These are phyloP conservation scores for Cystobasidium sp. DNA, from an alignment of 1,284 basidiomycete species.

Conservation along the genomic window DNA sequence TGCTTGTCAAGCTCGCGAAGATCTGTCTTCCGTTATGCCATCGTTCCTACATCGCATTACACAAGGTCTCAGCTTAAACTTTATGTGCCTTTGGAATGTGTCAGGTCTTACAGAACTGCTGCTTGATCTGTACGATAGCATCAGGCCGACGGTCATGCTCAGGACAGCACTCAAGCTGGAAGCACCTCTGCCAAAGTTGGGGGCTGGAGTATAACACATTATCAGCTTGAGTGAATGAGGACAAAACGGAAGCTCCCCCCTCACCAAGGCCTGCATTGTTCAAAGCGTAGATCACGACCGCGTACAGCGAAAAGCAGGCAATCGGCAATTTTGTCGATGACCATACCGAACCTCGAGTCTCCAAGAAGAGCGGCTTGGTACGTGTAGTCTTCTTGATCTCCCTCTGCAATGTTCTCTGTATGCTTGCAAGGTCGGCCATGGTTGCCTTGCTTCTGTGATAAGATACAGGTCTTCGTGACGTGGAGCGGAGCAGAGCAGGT, in stretches of 20 bases:
- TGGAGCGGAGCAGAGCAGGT: background rate
- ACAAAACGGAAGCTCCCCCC: background rate
- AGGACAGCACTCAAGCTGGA: constrained; percentile 36
- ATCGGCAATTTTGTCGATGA: constrained; percentile 39
- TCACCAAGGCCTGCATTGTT: constrained; percentile 36
- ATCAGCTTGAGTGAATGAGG: background rate
- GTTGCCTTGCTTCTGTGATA: background rate
- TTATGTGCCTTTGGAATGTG: background rate
- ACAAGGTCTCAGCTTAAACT: background rate
- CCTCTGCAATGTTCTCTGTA: constrained; percentile 10
- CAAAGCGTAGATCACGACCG: constrained; percentile 26
- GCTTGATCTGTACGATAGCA: constrained; percentile 27
- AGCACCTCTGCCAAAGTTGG: constrained; percentile 41
- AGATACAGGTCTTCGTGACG: background rate
- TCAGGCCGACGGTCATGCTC: constrained; percentile 32
- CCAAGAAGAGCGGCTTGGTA: constrained; percentile 32
- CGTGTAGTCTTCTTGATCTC: constrained; percentile 10
- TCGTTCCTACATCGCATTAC: constrained; percentile 17
- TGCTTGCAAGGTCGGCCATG: constrained; percentile 15
- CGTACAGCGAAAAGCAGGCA: constrained; percentile 29
- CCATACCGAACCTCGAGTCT: constrained; percentile 42
- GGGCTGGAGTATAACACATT: background rate
- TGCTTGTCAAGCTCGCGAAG: constrained; percentile 37
- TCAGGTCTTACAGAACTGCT: constrained; percentile 22
- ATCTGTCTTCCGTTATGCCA: constrained; percentile 44